Conservation (phyloP, 352 stramenopile genomes). For the Globisporangium paroecandrum region DNA sequence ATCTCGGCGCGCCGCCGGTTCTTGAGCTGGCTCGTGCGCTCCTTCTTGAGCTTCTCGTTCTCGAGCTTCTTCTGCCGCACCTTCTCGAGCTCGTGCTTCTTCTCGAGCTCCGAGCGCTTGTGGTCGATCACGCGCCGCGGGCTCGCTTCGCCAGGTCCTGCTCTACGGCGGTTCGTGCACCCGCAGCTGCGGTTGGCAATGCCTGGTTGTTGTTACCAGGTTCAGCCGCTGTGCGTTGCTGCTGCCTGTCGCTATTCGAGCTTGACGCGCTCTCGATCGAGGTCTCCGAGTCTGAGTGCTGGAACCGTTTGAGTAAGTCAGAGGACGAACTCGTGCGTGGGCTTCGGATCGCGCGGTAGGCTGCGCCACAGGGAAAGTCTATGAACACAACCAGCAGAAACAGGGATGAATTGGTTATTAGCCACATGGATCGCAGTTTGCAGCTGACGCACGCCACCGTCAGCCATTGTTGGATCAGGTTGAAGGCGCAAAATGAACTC, state of each 20-base stretch:
- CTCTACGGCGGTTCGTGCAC: constrained; percentile 9
- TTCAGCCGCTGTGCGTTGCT: not conserved
- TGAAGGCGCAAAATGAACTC: not conserved
- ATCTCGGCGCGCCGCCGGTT: constrained; percentile 63
- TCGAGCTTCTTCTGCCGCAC: constrained; percentile 35
- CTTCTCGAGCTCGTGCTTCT: constrained; percentile 46
- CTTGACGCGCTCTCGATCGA: not conserved
- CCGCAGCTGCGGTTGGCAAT: not conserved
- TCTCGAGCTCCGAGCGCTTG: constrained; percentile 58
- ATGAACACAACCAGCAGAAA: constrained; percentile 1
- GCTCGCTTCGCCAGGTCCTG: constrained; percentile 42
- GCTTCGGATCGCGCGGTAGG: constrained; percentile 48
- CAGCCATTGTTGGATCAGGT: not conserved
- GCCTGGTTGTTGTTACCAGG: constrained; percentile 10
- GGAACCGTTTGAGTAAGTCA: constrained; percentile 1
- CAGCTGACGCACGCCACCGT: not conserved
- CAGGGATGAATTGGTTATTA: constrained; percentile 1
- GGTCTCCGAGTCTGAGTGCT: constrained; percentile 7
- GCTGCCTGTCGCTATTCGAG: not conserved
- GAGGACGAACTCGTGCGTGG: constrained; percentile 18
- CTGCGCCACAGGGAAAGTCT: constrained; percentile 47
- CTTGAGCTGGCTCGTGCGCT: constrained; percentile 40
- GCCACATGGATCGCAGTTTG: not conserved
- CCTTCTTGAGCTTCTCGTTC: constrained; percentile 45
- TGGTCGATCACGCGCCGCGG: constrained; percentile 46